Evolutionary conservation across 371 early-diverging fungal species (phyloP).

Genomic region (Apophysomyces trapeziformis): DNA sequence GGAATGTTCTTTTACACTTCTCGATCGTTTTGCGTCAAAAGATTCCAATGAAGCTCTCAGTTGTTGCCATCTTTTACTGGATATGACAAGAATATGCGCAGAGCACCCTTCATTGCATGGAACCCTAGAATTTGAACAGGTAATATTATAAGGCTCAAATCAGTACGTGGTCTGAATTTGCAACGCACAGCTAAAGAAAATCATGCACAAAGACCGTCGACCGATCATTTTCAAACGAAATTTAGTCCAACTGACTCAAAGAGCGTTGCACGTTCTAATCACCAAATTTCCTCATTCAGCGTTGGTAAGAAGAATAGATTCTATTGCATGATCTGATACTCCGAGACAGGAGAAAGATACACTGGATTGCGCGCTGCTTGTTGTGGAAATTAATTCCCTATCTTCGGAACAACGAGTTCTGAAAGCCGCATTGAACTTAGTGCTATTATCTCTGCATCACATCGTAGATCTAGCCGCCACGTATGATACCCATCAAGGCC

Average conservation of each 20-base stretch:
- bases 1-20: constrained; percentile 13
- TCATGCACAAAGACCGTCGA: constrained; percentile 3
- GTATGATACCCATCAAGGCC: constrained; percentile 31
- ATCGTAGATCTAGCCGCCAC: constrained; percentile 27
- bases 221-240: not conserved
- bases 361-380: constrained; percentile 31
- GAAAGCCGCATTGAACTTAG: constrained; percentile 42
- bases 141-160: not conserved
- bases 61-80: not conserved
- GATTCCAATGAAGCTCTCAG: constrained; percentile 5
- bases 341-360: constrained; percentile 11
- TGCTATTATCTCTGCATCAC: constrained; percentile 38
- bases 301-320: not conserved
- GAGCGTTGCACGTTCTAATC: not conserved
- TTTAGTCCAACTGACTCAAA: constrained; percentile 1
- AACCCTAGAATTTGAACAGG: not conserved
- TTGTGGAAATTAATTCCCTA: constrained; percentile 31
- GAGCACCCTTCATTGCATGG: not conserved
- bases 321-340: not conserved
- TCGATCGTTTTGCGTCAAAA: constrained; percentile 9
- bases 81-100: not conserved
- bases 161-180: not conserved
- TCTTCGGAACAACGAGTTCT: constrained; percentile 54
- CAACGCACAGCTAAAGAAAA: not conserved
- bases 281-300: not conserved